Conservation (phyloP, 257 asterid genomes). For the Lantana camara region DNA sequence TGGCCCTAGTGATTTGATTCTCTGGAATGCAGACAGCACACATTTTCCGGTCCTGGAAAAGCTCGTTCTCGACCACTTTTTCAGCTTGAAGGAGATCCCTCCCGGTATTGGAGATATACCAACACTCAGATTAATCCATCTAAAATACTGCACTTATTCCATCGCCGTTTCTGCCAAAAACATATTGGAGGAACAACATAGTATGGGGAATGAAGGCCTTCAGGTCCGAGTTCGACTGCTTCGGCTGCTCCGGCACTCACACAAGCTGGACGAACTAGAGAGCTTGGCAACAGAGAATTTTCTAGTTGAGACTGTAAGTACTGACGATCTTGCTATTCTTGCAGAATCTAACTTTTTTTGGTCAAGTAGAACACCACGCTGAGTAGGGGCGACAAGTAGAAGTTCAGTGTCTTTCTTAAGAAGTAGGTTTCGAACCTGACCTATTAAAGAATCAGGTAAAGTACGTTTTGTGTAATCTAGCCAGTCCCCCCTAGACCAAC, state of each 20-base stretch:
- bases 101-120: slow-evolving; percentile 24
- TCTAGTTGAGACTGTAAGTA: neutral
- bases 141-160: neutral
- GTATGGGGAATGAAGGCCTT: slow-evolving; percentile 16
- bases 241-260: too few species aligned
- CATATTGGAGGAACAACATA: slow-evolving; percentile 23
- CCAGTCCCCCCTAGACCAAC: too few species aligned
- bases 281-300: slow-evolving; percentile 9
- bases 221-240: neutral
- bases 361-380: too few species aligned
- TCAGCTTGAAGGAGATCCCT: slow-evolving; percentile 9
- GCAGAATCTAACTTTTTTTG: too few species aligned
- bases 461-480: too few species aligned
- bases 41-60: neutral
- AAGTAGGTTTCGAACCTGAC: too few species aligned
- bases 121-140: neutral
- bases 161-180: neutral
- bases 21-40: neutral
- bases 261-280: neutral
- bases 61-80: neutral
- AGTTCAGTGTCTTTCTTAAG: too few species aligned
- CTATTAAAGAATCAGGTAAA: too few species aligned
- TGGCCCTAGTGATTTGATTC: neutral
- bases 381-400: too few species aligned
- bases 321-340: too few species aligned